Evolutionary conservation across 768 basidiomycete genomes (phyloP).

Genomic region (Fomitopsis pulvina): DNA sequence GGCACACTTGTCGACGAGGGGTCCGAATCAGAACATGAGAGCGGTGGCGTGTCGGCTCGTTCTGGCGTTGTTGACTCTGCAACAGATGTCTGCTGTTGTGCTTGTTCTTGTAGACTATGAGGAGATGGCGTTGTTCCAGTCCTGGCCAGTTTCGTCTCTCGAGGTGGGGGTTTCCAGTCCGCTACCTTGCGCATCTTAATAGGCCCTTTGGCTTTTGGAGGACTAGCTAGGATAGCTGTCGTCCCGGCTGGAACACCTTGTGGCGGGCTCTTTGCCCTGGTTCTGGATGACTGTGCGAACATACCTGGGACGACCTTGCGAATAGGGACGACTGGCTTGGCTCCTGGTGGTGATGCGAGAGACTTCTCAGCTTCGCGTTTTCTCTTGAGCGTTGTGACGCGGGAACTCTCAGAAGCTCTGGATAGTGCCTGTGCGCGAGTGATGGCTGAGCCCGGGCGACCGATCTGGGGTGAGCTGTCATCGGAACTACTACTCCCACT

Average conservation of each 20-base stretch:
- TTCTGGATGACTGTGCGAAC: slow-evolving; percentile 13
- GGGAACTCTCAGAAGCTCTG: background rate
- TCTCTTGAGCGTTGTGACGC: slow-evolving; percentile 23
- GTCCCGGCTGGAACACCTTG: slow-evolving; percentile 13
- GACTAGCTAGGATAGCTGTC: slow-evolving; percentile 6
- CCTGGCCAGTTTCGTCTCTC: background rate
- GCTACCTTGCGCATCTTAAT: slow-evolving; percentile 34
- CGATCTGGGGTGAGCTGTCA: background rate
- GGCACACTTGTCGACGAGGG: background rate
- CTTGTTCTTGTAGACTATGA: too few species aligned
- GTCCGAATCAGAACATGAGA: background rate
- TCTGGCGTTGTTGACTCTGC: background rate
- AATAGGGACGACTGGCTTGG: slow-evolving; percentile 23
- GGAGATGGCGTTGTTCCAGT: background rate
- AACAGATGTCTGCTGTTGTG: too few species aligned
- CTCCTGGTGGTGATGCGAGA: slow-evolving; percentile 16
- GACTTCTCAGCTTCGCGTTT: slow-evolving; percentile 23
- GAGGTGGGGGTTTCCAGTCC: slow-evolving; percentile 25
- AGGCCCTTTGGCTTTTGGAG: slow-evolving; percentile 17
- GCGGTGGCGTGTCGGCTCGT: background rate
- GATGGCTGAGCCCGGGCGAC: background rate
- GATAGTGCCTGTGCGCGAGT: background rate
- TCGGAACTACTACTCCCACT: slow-evolving; percentile 13
- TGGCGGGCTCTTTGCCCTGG: slow-evolving; percentile 4
- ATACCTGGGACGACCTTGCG: slow-evolving; percentile 33